Evolutionary conservation across 1,139 yeast genomes (phyloP).

Genomic region (Geotrichum klebahnii): DNA sequence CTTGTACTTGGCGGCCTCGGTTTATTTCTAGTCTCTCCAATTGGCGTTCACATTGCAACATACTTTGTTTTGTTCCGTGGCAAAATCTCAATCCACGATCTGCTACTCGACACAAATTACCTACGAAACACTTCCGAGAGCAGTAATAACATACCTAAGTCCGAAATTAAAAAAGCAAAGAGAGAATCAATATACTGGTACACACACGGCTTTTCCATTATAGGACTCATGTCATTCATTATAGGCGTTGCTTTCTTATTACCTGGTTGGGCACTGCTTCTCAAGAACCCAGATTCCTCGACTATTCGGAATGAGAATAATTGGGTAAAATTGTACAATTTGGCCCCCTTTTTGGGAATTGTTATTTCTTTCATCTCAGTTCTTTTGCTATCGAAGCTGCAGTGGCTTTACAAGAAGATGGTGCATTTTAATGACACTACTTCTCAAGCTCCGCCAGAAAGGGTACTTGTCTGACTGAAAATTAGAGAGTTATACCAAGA

Average conservation of each 20-base stretch:
- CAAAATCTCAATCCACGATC: constrained; percentile 7
- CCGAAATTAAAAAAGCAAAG: background rate
- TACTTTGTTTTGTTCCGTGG: constrained; percentile 12
- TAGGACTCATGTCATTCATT: constrained; percentile 5
- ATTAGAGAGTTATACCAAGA: too few species aligned
- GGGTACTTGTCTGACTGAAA: too few species aligned
- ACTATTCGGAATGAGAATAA: constrained; percentile 7
- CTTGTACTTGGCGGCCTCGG: constrained; percentile 17
- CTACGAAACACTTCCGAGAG: background rate
- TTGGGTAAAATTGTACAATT: constrained; percentile 14
- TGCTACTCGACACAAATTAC: constrained; percentile 5
- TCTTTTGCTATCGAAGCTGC: background rate
- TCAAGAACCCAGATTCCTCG: constrained; percentile 1
- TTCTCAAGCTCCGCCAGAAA: too few species aligned
- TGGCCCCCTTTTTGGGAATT: constrained; percentile 15
- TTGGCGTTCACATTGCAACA: constrained; percentile 17
- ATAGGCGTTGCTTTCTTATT: constrained; percentile 18
- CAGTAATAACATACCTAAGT: background rate
- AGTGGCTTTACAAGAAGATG: background rate
- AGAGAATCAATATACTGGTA: constrained; percentile 14
- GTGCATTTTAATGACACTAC: too few species aligned
- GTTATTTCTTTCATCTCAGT: constrained; percentile 6
- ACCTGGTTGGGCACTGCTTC: constrained; percentile 16
- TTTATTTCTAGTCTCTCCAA: constrained; percentile 15
- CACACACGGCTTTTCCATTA: constrained; percentile 13